phyloP scores from a whole-genome alignment of 1,284 basidiomycete species.

The Golubevia pallescens region DNA sequence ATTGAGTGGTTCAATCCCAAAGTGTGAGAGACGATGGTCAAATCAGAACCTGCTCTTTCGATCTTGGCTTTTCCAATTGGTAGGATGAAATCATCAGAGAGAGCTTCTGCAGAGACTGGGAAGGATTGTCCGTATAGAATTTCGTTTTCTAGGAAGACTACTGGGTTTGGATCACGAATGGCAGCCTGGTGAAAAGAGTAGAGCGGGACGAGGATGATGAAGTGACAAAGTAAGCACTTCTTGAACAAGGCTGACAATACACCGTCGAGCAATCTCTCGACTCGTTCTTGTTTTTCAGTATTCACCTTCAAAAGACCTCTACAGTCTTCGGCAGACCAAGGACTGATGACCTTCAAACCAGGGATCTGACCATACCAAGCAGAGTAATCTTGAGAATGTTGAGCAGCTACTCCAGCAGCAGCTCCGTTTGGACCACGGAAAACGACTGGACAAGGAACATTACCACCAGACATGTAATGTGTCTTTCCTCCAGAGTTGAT shows the following conservation, averaged over 20 bases:
- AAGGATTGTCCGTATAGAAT: conserved; percentile 97
- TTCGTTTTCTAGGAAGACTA: conserved; percentile 99
- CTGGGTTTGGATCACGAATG: conserved; percentile 96
- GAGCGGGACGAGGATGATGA: background rate
- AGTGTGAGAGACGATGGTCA: conserved; percentile 89
- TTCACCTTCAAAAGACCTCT: conserved; percentile 55
- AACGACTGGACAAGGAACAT: conserved; percentile 94
- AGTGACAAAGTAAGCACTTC: background rate
- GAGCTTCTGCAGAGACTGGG: conserved; percentile 90
- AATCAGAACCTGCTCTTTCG: conserved; percentile 87
- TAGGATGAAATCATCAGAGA: conserved; percentile 88
- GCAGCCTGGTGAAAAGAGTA: conserved; percentile 71
- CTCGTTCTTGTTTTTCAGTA: background rate
- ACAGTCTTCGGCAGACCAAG: conserved; percentile 60
- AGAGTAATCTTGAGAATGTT: conserved; percentile 68
- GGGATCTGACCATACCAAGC: conserved; percentile 64
- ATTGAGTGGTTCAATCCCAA: conserved; percentile 55
- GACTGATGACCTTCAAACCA: conserved; percentile 61
- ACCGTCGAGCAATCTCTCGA: background rate
- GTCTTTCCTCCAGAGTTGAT: conserved; percentile 99
- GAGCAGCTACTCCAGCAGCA: conserved; percentile 90
- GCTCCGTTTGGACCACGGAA: conserved; percentile 99
- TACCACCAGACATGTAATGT: conserved; percentile 99
- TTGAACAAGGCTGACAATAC: background rate
- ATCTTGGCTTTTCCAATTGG: conserved; percentile 98